Evolutionary conservation across 169 alveolate species (phyloP), one percentile per base, ranked within the genome.

Genomic region (Plasmodium adleri): DNA sequence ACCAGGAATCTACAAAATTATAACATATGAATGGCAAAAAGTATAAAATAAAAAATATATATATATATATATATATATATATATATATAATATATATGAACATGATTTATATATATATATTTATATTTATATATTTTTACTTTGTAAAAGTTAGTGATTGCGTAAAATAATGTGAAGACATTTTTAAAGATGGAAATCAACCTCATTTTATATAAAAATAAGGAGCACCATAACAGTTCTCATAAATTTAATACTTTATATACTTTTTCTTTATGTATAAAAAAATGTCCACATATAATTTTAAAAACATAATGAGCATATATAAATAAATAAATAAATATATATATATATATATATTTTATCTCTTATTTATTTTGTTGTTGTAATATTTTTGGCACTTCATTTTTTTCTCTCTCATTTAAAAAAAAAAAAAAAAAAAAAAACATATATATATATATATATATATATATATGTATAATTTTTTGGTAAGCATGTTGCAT

Each of bases 141-240:
- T 22, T 43, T 54, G 26, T 20, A 43, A 20, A 66, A 67, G 9
- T 24, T 50, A 20, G 26, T 47, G 39, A 76, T 45, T 47, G 45
- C 7, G 56, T 26, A 76, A 50, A 22, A 74, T 66, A 76, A 76
- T 6, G 32, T 22, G 22, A 24, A 7, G 32, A 22, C 76, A 64
- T 76, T 59, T 22, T 45, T 52, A 56, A 76, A 7, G 32, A 76
- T 39, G 20, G 17, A 56, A 39, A 17, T 45, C 32, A 43, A 50
- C 62, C 26, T 76, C 89, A 76, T 76, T 45, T 67, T 76, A 28
- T 52, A 22, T 22, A 39, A 39, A 5, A 5, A 39, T 20, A 72
- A 10, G 86, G 8, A 45, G 12, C 45, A 73, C 49, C 15, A 10
- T 20, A 17, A 59, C 10, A 39, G 47, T 39, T 39, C 47, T 39